Conservation (phyloP, 2,329 filamentous ascomycete species). For the Phoma sp. region DNA sequence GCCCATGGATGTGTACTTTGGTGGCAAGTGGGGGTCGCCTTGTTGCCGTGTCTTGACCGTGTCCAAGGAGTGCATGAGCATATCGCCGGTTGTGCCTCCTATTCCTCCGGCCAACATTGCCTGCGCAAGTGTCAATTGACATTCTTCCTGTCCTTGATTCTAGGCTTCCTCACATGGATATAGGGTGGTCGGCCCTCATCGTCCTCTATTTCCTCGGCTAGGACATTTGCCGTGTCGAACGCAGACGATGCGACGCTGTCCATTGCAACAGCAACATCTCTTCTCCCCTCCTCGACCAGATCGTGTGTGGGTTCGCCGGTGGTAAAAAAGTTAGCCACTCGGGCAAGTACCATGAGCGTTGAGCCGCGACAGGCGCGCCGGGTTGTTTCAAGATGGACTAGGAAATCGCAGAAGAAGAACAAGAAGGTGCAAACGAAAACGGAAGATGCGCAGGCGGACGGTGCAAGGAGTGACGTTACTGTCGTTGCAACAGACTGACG, state of each 20-base stretch:
- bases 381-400: not conserved
- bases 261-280: constrained; percentile 30
- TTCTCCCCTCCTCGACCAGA: constrained; percentile 49
- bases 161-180: constrained; percentile 51
- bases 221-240: constrained; percentile 27
- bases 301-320: constrained; percentile 41
- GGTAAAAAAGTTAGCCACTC: constrained; percentile 57
- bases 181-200: constrained; percentile 58
- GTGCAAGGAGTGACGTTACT: constrained; percentile 34
- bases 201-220: constrained; percentile 44
- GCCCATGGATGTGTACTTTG: constrained; percentile 89
- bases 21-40: constrained; percentile 90
- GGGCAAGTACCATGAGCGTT: constrained; percentile 59
- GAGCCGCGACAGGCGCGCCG: constrained; percentile 29
- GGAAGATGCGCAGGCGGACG: constrained; percentile 9
- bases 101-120: constrained; percentile 94
- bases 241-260: constrained; percentile 30
- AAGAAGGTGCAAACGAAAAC: constrained; percentile 8
- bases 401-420: not conserved
- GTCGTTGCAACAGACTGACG: constrained; percentile 24
- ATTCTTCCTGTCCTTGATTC: constrained; percentile 7
- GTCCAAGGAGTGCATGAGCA: constrained; percentile 98
- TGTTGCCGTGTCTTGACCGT: constrained; percentile 99
- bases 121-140: constrained; percentile 57
- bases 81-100: constrained; percentile 91